These are phyloP conservation scores for Mayamaea pseudoterrestris DNA, from an alignment of 108 stramenopile species.

Conservation along the genomic window DNA sequence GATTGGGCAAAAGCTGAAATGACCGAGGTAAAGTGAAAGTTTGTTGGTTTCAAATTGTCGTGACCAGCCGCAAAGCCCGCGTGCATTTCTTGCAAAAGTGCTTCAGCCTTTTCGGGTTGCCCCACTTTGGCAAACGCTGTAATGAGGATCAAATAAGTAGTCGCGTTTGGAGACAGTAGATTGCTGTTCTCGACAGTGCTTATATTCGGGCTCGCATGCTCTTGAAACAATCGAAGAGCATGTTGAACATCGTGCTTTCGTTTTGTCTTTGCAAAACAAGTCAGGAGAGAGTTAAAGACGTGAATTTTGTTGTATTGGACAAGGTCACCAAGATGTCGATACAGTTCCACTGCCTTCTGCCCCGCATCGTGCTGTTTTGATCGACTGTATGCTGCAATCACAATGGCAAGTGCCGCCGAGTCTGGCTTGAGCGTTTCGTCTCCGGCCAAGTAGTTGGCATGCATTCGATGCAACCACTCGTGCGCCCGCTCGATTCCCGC, in stretches of 20 bases:
- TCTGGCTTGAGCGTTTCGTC: not conserved
- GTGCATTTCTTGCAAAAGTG: not conserved
- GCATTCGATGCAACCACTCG: not conserved
- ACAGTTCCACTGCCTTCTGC: not conserved
- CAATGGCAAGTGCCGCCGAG: not conserved
- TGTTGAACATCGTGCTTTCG: no score
- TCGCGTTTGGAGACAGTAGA: not conserved
- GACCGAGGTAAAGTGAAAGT: not conserved
- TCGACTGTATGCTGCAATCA: not conserved
- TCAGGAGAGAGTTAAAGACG: not conserved
- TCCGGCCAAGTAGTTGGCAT: not conserved
- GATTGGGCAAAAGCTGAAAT: not conserved
- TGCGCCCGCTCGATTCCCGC: not conserved
- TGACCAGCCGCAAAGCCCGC: not conserved
- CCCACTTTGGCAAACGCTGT: not conserved
- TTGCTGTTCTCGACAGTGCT: not conserved
- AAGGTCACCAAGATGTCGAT: not conserved
- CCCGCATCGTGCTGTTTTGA: not conserved
- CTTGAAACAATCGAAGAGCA: no score
- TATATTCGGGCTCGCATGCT: not conserved
- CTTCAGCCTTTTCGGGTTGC: not conserved
- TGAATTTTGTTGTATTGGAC: not conserved
- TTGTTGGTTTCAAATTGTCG: not conserved
- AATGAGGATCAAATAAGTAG: not conserved
- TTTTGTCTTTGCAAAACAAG: no score